phyloP scores from a whole-genome alignment of 2,329 filamentous ascomycete genomes.

The Monilinia fructigena region DNA sequence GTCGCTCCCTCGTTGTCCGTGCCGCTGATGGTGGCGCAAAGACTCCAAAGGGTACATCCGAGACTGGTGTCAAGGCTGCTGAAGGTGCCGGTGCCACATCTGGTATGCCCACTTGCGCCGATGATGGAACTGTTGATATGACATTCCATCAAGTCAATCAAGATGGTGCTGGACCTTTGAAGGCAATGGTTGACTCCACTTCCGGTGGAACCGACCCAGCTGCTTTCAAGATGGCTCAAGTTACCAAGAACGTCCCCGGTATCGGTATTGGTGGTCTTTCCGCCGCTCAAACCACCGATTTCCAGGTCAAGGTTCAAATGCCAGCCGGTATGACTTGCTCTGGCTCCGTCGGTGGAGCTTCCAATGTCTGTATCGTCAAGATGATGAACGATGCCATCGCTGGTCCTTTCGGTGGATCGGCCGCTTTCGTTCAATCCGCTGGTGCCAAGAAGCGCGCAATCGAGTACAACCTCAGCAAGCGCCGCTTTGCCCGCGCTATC shows the following conservation, averaged over 20 bases:
- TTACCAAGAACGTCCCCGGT: constrained; percentile 62
- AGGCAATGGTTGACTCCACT: constrained; percentile 59
- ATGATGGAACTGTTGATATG: constrained; percentile 61
- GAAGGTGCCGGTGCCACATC: constrained; percentile 52
- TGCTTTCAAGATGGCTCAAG: constrained; percentile 59
- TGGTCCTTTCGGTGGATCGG: constrained; percentile 66
- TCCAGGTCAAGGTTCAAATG: constrained; percentile 64
- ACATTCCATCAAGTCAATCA: constrained; percentile 71
- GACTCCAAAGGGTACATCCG: constrained; percentile 47
- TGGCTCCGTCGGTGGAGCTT: constrained; percentile 55
- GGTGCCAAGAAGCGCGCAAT: constrained; percentile 61
- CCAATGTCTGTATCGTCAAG: constrained; percentile 64
- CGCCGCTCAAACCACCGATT: constrained; percentile 59
- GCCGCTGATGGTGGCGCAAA: constrained; percentile 46
- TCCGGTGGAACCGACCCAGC: constrained; percentile 60
- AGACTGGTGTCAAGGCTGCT: constrained; percentile 54
- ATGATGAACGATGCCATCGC: constrained; percentile 61
- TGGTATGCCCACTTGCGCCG: constrained; percentile 58
- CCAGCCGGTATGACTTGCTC: constrained; percentile 66
- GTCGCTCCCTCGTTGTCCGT: constrained; percentile 39
- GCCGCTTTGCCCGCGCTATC: constrained; percentile 40
- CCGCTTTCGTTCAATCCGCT: constrained; percentile 61
- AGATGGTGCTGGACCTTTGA: constrained; percentile 64
- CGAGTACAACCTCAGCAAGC: constrained; percentile 48
- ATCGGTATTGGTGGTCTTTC: constrained; percentile 50